Conservation (phyloP, 306 rosid species). For the Citrullus colocynthis region DNA sequence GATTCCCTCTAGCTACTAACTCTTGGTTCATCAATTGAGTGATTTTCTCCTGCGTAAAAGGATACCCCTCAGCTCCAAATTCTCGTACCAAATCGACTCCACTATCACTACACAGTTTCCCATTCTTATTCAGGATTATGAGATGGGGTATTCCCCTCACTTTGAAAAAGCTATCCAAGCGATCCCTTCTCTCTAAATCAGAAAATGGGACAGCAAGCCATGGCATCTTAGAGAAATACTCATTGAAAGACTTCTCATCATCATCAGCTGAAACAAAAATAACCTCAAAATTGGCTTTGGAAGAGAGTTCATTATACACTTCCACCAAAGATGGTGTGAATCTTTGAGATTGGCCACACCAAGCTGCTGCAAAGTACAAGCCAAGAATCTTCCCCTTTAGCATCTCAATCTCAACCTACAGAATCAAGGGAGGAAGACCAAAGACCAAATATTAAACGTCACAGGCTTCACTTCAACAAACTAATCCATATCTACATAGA, state of each 20-base stretch:
- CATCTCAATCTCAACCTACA: slow-evolving; percentile 22
- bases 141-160: slow-evolving; percentile 41
- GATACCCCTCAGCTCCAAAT: slow-evolving; percentile 31
- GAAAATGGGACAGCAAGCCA: slow-evolving; percentile 37
- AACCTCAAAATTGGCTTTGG: slow-evolving; percentile 29
- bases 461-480: background rate
- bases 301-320: slow-evolving; percentile 19
- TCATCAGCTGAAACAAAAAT: slow-evolving; percentile 35
- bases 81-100: slow-evolving; percentile 27
- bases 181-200: slow-evolving; percentile 24
- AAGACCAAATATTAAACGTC: background rate
- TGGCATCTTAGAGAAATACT: slow-evolving; percentile 42
- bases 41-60: slow-evolving; percentile 24
- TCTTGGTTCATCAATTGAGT: slow-evolving; percentile 21
- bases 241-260: slow-evolving; percentile 26
- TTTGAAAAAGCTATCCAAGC: slow-evolving; percentile 21
- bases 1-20: slow-evolving; percentile 18
- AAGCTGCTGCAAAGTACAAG: slow-evolving; percentile 39
- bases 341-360: slow-evolving; percentile 41
- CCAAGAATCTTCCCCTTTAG: slow-evolving; percentile 27
- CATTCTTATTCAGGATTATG: slow-evolving; percentile 23
- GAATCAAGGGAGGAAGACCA: background rate
- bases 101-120: slow-evolving; percentile 16
- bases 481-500: background rate
- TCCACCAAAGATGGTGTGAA: slow-evolving; percentile 34